Evolutionary conservation across 2,329 filamentous ascomycete species (phyloP).

Genomic region (Xylariaceae sp.): DNA sequence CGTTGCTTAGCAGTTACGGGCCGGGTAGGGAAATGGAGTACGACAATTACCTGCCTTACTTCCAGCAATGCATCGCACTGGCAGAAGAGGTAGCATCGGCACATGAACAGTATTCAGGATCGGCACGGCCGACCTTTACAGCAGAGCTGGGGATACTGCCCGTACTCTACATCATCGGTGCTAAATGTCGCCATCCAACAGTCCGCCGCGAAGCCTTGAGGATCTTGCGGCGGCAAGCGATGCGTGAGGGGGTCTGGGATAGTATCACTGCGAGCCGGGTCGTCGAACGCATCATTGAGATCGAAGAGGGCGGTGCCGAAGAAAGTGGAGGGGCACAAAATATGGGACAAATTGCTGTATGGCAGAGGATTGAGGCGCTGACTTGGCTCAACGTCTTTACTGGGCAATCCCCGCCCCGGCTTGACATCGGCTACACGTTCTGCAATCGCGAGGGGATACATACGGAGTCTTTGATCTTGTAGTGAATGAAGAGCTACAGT

Average conservation of each 20-base stretch:
- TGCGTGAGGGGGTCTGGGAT: constrained; percentile 34
- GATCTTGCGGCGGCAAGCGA: constrained; percentile 22
- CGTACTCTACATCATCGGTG: constrained; percentile 33
- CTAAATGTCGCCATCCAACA: constrained; percentile 33
- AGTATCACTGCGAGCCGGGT: constrained; percentile 28
- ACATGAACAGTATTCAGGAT: constrained; percentile 22
- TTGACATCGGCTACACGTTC: constrained; percentile 32
- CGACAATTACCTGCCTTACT: constrained; percentile 28
- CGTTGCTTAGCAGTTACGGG: constrained; percentile 22
- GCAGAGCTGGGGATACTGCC: constrained; percentile 32
- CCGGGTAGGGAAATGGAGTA: constrained; percentile 28
- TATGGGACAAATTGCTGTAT: constrained; percentile 27
- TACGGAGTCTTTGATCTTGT: constrained; percentile 20
- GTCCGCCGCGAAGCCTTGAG: constrained; percentile 30
- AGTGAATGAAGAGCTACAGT: neutral
- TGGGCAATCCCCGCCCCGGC: constrained; percentile 16
- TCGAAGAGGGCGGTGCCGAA: constrained; percentile 29
- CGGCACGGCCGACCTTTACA: constrained; percentile 28
- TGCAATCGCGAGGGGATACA: constrained; percentile 23
- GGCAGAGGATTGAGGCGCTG: constrained; percentile 29
- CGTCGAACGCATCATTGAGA: constrained; percentile 32
- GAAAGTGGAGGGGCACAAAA: constrained; percentile 11
- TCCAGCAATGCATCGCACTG: constrained; percentile 26
- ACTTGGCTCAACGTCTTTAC: constrained; percentile 21
- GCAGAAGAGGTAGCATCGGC: constrained; percentile 21